Base-by-base conservation (phyloP, 306 rosid genomes). In the Argentina anserina region DNA sequence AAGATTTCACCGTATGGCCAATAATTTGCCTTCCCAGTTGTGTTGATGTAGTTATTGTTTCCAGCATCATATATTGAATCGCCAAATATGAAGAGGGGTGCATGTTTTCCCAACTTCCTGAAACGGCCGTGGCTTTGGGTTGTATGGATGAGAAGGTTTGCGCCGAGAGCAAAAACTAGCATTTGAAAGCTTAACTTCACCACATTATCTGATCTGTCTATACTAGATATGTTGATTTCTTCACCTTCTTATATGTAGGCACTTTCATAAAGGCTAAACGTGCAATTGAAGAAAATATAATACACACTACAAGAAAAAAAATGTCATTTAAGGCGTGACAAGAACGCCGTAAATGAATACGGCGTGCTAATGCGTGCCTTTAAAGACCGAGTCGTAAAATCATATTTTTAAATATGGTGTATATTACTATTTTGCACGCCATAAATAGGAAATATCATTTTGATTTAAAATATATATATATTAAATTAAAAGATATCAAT, bases 61-160 rank as follows among this genome's bases (percentile, higher is more conserved):
- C 95, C 97, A 26, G 23, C 31, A 53, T 88, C 97, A 46, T 67
- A 84, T 9, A 79, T 0, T 7, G 92, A 91, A 71, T 91, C 94
- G 12, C 95, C 90, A 28, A 91, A 88, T 28, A 85, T 73, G 73
- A 85, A 87, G 37, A 87, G n/a, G 2, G 90, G 69, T 7, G 1
- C 20, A 26, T 11, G 62, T 13, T 56, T 12, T 26, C 13, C 26
- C 2, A 29, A 25, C 14, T 28, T 5, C 37, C 70, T 53, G 9
- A 15, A 3, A 29, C 25, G 13, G 23, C 55, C 10, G 23, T 20
- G 70, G 50, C 70, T 42, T 66, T 13, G 53, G 71, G 71, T 66
- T 26, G 55, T 66, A 36, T 42, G 4, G 34, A 42, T 28, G 8
- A 66, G 9, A 42, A 15, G 55, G 25, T 12, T 15, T 66, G 39